Percentiles rank a stretch among this genome's conserved stretches.
Conservation (phyloP, 2,329 filamentous ascomycete species). For the Teratosphaeria pseudoeucalypti region DNA sequence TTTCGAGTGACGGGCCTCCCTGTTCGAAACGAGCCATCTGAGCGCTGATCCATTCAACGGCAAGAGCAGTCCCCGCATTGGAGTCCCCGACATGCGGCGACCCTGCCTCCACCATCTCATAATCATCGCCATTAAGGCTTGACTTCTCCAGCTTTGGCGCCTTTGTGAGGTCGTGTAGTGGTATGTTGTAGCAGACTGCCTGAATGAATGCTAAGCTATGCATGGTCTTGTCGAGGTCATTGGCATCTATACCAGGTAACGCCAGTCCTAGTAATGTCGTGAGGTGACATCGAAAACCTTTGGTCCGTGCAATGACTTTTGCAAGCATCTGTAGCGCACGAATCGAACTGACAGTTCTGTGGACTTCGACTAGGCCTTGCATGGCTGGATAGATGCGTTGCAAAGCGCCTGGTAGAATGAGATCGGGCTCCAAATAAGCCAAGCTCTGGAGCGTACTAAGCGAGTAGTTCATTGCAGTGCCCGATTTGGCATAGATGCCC, state of each 20-base stretch:
- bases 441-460: conserved; percentile 81
- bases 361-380: conserved; percentile 92
- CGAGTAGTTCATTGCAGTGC: conserved; percentile 82
- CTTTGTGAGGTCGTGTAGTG: conserved; percentile 71
- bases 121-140: conserved; percentile 21
- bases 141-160: conserved; percentile 33
- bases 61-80: conserved; percentile 43
- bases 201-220: conserved; percentile 93
- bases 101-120: conserved; percentile 18
- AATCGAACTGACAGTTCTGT: conserved; percentile 87
- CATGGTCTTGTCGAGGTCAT: conserved; percentile 92
- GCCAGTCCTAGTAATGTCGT: conserved; percentile 88
- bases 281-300: conserved; percentile 93
- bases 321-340: conserved; percentile 86
- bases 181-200: conserved; percentile 90
- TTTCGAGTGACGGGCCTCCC: conserved; percentile 71
- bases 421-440: conserved; percentile 78
- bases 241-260: conserved; percentile 91
- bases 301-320: conserved; percentile 80
- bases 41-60: conserved; percentile 85
- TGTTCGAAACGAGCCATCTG: conserved; percentile 91
- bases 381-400: conserved; percentile 95
- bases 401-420: conserved; percentile 84
- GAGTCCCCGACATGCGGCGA: conserved; percentile 4
- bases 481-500: conserved; percentile 95